Base-by-base conservation (phyloP, 106 monocot genomes). In the Amphibolis antarctica region DNA sequence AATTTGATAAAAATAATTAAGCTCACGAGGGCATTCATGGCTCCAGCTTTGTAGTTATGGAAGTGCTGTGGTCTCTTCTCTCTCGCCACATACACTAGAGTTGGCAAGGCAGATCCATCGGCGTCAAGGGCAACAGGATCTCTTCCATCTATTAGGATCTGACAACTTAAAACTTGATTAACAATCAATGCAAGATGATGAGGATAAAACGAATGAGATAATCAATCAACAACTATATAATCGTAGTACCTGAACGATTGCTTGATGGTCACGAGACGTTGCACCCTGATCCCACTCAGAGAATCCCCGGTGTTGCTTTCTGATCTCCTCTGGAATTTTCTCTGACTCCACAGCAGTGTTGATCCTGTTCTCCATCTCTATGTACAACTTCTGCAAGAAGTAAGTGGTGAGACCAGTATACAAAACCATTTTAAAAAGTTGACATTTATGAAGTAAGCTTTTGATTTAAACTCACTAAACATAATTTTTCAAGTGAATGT, bases 31-130 rank as follows among this genome's bases (percentile, higher is more conserved):
- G 82, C 55, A 65, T 89, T 89, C 77, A 89, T 75, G 2, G 89
- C 85, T 29, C 89, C 89, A 51, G 89, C 89, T 66, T 89, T 85
- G 72, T 82, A 89, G 71, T 89, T 79, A 51, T 89, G 89, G 14
- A 77, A 79, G 43, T 62, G 69, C 10, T 72, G 26, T 4, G 74
- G 77, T 25, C 77, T 80, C 65, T 89, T 89, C 72, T 89, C 89
- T 36, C 89, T 82, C 22, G 89, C 79, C 69, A 89, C 64, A 71
- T 89, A 89, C n/a, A 89, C 85, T 45, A 89, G 69, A 14, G 79
- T 85, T n/a, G 89, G 82, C 63, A 82, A 64, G 29, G 25, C 73
- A 36, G 36, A 36, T 36, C 36, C 36, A 7, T 36, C 7, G 36
- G 7, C 36, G 7, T 36, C 36, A 36, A 36, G 4, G 7, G 36